phyloP scores from a whole-genome alignment of 345 rosid species.

The Eucalyptus tenuipes region DNA sequence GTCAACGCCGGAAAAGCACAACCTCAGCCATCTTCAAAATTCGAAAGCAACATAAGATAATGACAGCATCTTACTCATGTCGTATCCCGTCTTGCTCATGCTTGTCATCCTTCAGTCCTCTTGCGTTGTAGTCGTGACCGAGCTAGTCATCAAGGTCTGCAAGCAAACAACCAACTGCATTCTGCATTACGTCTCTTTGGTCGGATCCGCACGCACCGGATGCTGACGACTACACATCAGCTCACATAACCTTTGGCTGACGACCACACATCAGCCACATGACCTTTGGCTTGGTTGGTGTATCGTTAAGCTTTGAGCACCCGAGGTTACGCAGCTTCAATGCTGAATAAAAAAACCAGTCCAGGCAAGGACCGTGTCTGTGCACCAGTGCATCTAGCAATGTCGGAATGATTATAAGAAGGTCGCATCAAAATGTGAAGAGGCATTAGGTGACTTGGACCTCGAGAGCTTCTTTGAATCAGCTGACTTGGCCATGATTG shows the following conservation, averaged over 20 bases:
- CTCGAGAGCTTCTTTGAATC: no score
- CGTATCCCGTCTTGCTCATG: neutral
- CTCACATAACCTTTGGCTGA: constrained; percentile 9
- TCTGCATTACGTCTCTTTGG: constrained; percentile 17
- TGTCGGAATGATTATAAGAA: no score
- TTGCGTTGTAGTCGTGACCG: neutral
- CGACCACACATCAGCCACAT: no score
- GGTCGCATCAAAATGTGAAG: no score
- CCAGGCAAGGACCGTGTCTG: neutral
- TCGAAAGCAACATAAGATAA: neutral
- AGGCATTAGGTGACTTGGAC: no score
- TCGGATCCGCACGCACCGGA: constrained; percentile 12
- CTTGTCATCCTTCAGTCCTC: neutral
- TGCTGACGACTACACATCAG: constrained; percentile 6
- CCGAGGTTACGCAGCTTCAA: neutral
- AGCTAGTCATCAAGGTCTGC: neutral
- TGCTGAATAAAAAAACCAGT: neutral
- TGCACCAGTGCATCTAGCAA: neutral
- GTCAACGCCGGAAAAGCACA: neutral
- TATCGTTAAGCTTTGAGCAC: constrained; percentile 12
- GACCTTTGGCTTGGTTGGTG: neutral
- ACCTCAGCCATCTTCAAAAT: neutral
- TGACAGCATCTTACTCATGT: neutral
- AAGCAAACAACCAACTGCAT: constrained; percentile 3
- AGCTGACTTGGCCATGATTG: no score